These are phyloP conservation scores for Diphasiastrum complanatum DNA, from an alignment of 83 land plant species.

Conservation along the genomic window DNA sequence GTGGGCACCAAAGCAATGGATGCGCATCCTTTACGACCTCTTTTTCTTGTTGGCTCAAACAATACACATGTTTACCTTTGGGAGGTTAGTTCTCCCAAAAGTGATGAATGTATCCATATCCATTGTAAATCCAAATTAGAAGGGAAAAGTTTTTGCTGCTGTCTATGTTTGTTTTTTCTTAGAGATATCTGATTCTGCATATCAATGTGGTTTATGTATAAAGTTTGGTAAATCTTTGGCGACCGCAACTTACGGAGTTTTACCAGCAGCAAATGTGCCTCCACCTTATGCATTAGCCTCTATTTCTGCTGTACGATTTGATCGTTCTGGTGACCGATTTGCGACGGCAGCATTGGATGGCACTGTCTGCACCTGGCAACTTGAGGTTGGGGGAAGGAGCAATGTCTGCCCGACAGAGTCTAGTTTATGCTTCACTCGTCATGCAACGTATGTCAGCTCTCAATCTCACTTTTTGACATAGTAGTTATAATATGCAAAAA, in stretches of 20 bases:
- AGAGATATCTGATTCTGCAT: background rate
- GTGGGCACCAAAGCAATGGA: conserved; percentile 64
- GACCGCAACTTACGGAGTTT: conserved; percentile 88
- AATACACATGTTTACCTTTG: conserved; percentile 89
- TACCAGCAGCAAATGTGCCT: conserved; percentile 90
- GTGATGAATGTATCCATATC: background rate
- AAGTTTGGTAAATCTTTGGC: conserved; percentile 84
- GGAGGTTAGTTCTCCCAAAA: conserved; percentile 53
- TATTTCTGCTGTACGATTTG: conserved; percentile 73
- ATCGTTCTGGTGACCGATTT: conserved; percentile 81
- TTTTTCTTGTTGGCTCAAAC: conserved; percentile 84
- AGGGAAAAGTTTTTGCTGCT: background rate
- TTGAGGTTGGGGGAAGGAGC: conserved; percentile 91
- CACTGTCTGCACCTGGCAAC: conserved; percentile 90
- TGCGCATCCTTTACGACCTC: conserved; percentile 74
- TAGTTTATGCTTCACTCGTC: conserved; percentile 52
- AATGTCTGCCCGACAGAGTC: conserved; percentile 85
- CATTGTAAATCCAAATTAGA: too few relatives aligned
- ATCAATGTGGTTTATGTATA: background rate
- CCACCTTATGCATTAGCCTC: conserved; percentile 93
- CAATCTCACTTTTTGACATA: background rate
- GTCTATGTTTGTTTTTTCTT: background rate
- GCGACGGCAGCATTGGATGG: conserved; percentile 82
- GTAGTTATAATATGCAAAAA: background rate
- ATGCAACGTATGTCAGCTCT: conserved; percentile 64